Evolutionary conservation across 768 basidiomycete species (phyloP), one percentile per base, ranked within the genome.

Genomic region (Cyathus striatus): DNA sequence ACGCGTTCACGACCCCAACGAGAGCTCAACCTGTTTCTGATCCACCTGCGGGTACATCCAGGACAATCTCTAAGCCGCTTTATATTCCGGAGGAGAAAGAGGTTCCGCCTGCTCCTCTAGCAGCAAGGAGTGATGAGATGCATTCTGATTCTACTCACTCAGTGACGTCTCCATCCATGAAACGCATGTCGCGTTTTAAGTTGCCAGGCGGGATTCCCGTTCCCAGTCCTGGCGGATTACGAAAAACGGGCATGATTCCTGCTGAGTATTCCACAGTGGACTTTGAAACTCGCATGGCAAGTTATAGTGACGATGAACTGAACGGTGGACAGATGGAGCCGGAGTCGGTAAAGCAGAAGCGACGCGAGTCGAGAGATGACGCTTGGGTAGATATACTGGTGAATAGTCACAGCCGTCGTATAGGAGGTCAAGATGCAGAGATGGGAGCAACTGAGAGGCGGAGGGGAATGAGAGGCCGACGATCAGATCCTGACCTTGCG

Each of bases 351-450:
- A 68, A 65, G 66, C 76, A 62, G 68, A 69, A 54, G 59, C 71
- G 72, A 38, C 61, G 73, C 26, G 69, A 72, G 64, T 63, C 65
- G 54, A 62, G 62, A 50, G 82, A 86, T 40, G 90, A 91, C 54
- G 86, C 87, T 3, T 90, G 90, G 88, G 87, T 91, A 32, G 90
- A 91, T 61, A 91, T 91, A 32, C 63, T 90, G 7, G 87, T 91
- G 2, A 80, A 79, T 34, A 75, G 59, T 37, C 76, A 75, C 49
- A 59, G 51, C 25, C 63, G 81, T 32, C 61, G 81, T 32, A 59
- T 83, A 56, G 72, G 57, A 1, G 74, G 69, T 5, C 83, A 84
- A 56, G 83, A 83, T 38, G 77, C 66, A 3, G 50, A 65, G 47
- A 42, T 63, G 44, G 27, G 52, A 41, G 52, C 58, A 38, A 43